Base-by-base conservation (phyloP, 2,329 filamentous ascomycete genomes). In the Trichoderma simmonsii region DNA sequence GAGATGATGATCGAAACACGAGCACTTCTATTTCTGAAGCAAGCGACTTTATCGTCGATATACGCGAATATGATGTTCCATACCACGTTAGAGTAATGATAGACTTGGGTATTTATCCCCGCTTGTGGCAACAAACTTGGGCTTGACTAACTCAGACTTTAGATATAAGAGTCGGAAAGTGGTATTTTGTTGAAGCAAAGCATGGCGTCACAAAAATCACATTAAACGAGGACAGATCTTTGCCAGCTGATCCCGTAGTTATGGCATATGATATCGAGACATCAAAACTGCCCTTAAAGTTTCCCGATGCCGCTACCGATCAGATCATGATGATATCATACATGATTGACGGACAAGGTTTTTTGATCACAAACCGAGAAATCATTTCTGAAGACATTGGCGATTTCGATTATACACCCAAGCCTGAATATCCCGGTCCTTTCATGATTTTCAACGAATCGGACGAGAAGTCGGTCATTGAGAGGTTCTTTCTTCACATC, bases 311-410 rank as follows among this genome's bases (percentile, higher is more conserved):
- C 2, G 89, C 94, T 4, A 91, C 97, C 74, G 96, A 99, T 83
- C 95, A 97, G 80, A 92, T 99, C 79, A 99, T 99, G 95, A 99
- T 99, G 96, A 95, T 99, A 81, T 99, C 97, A 36, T 99, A 99
- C 85, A 99, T 99, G 97, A 98, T 99, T 77, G 96, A 99, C 77
- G 97, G 96, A 0, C 95, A 97, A 82, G 96, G 96, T 5, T 99
- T 98, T 77, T 86, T 99, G 43, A 98, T 99, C 81, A 99, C 96
- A 6, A 99, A 99, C 80, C 90, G 97, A 78, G 95, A 98, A 80
- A 97, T 99, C 73, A 94, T 99, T 11, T 97, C 95, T 0, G 95
- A 99, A 81, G 95, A 99, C 78, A 99, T 99, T 80, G 88, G 91
- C 71, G 96, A 99, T 80, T 99, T 99, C 78, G 97, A 99, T 78